These are phyloP conservation scores for Naganishia vishniacii DNA, from an alignment of 768 basidiomycete genomes.

Conservation along the genomic window DNA sequence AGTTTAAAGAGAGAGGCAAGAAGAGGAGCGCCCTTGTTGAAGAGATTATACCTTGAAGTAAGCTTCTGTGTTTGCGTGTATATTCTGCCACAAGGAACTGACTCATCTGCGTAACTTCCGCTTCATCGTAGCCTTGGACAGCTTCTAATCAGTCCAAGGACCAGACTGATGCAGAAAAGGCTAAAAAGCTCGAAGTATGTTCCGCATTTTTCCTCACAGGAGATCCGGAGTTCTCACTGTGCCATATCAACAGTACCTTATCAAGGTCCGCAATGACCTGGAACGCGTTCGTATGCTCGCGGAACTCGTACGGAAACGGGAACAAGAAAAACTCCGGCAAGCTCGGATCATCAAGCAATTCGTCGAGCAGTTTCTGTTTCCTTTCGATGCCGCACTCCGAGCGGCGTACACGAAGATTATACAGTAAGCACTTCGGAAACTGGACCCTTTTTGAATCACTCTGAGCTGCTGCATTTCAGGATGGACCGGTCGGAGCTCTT, in stretches of 20 bases:
- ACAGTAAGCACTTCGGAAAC: constrained; percentile 53
- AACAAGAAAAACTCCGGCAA: constrained; percentile 64
- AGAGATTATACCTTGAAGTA: constrained; percentile 81
- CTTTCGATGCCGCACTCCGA: constrained; percentile 60
- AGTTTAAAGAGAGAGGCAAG: constrained; percentile 91
- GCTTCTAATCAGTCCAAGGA: constrained; percentile 60
- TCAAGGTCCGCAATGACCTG: constrained; percentile 69
- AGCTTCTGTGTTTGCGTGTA: constrained; percentile 21
- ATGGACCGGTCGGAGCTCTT: constrained; percentile 70
- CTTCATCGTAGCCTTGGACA: constrained; percentile 70
- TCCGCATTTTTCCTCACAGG: no score
- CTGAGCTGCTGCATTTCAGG: constrained; percentile 49
- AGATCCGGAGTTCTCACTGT: no score
- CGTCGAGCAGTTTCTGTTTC: constrained; percentile 62
- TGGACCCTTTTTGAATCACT: neutral
- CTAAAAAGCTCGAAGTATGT: constrained; percentile 71
- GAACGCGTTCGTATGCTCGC: constrained; percentile 64
- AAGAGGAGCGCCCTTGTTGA: constrained; percentile 85
- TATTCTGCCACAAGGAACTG: neutral
- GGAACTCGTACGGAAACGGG: constrained; percentile 67
- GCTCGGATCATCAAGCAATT: constrained; percentile 63
- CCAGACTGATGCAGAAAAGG: constrained; percentile 76
- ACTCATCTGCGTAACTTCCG: neutral
- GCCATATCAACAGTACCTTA: constrained; percentile 56
- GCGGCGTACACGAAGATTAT: constrained; percentile 66